Base-by-base conservation (phyloP, 2,329 filamentous ascomycete species). In the Tolypocladium pustulatum region DNA sequence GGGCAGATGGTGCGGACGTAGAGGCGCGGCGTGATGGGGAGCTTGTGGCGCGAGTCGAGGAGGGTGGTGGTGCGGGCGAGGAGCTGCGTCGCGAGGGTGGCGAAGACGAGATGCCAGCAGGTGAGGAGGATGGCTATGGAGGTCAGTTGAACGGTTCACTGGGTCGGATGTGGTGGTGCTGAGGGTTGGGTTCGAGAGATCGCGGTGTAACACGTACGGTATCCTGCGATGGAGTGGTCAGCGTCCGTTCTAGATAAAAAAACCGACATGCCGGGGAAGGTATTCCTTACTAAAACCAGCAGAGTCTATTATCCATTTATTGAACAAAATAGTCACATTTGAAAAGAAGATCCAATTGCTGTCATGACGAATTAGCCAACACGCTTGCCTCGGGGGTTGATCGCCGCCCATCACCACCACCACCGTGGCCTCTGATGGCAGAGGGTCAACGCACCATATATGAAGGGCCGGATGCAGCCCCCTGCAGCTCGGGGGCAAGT, bases 251-350 rank as follows among this genome's bases (percentile, higher is more conserved):
- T 27, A 36, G 20, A 36, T 30, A 1, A 25, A 49, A 7, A 10
- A 13, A 34, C 3, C 17, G 15, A 17, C 25, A 4, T 12, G 12
- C 20, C 32, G 40, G n/a, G 37, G 52, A 4, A n/a, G 15, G n/a
- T 1, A 38, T 5, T 38, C 12, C 87, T 79, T 76, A 90, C 88
- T 81, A 73, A 93, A 93, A 59, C 87, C 82, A 67, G 82, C 82
- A 62, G 83, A 85, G 69, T 90, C 84, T 60, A 96, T 81, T 55
- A 96, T 84, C 83, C 88, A 92, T 77, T 96, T 96, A 80, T 96
- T 96, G 81, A 95, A 95, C 61, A 96, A 77, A 69, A 96, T 95
- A 61, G 92, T 91, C 67, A 84, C 80, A 64, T 90, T 93, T 67
- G 89, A 94, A 70, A 94, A 83, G 64, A 90, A 80, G 65, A 96